These are phyloP conservation scores for Pythium aquatile DNA, from an alignment of 352 stramenopile genomes.

Conservation along the genomic window DNA sequence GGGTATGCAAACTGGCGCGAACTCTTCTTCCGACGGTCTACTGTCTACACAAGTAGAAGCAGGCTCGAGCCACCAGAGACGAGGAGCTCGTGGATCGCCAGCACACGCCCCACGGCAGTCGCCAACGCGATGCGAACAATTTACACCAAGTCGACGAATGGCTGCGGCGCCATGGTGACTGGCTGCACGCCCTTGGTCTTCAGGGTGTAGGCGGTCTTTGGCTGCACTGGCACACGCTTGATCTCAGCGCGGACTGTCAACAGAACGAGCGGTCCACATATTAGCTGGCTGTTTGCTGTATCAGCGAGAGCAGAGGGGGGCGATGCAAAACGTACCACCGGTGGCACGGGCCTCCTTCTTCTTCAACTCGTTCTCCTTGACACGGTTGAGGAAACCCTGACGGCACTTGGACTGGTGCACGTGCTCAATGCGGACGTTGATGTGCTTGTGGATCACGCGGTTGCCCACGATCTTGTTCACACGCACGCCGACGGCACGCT, in stretches of 20 bases:
- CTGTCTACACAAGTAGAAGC: constrained; percentile 9
- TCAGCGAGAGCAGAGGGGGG: background rate
- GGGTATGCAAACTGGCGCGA: constrained; percentile 1
- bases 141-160: constrained; percentile 99
- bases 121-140: constrained; percentile 12
- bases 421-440: constrained; percentile 99
- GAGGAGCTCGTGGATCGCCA: background rate
- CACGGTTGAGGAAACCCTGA: constrained; percentile 97
- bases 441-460: constrained; percentile 99
- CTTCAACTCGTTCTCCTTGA: constrained; percentile 98
- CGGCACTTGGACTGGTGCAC: constrained; percentile 98
- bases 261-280: background rate
- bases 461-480: constrained; percentile 99
- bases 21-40: background rate
- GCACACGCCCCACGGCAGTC: constrained; percentile 11
- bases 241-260: constrained; percentile 83
- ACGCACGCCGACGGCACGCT: constrained; percentile 97
- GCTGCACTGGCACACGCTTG: constrained; percentile 94
- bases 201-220: constrained; percentile 96
- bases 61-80: background rate
- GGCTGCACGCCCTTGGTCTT: constrained; percentile 86
- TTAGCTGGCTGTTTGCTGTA: background rate
- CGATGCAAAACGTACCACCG: constrained; percentile 46
- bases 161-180: constrained; percentile 97
- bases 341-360: constrained; percentile 96